These are phyloP conservation scores for Chaetomiaceae sp. DNA, from an alignment of 2,329 filamentous ascomycete species.

Conservation along the genomic window DNA sequence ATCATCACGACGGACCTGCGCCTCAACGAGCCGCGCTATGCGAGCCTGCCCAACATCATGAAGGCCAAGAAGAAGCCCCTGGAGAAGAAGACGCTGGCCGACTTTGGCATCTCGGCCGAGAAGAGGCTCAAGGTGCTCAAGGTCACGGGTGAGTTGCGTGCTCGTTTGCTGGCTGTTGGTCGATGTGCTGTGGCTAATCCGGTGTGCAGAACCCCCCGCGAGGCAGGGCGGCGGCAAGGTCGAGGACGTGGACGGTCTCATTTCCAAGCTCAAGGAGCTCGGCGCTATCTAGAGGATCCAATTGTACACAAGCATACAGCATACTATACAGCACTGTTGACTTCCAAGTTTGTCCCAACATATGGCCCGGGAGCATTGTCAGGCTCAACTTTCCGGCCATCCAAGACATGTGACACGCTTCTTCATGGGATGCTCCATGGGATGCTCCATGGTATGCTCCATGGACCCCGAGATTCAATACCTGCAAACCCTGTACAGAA, in stretches of 20 bases:
- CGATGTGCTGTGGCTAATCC: conserved; percentile 16
- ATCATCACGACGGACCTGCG: conserved; percentile 92
- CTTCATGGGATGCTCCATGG: too few species aligned
- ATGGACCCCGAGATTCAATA: too few species aligned
- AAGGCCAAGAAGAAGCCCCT: conserved; percentile 99
- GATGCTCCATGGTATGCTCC: too few species aligned
- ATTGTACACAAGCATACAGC: neutral
- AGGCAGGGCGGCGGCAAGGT: conserved; percentile 95
- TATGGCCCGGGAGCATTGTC: too few species aligned
- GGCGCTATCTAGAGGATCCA: conserved; percentile 64
- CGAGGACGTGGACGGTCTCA: conserved; percentile 91
- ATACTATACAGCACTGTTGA: too few species aligned
- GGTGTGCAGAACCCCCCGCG: conserved; percentile 66
- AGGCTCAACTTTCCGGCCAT: neutral
- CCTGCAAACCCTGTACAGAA: too few species aligned
- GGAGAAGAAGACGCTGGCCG: conserved; percentile 81
- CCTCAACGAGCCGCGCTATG: conserved; percentile 92
- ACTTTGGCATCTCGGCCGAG: conserved; percentile 71
- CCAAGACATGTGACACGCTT: too few species aligned
- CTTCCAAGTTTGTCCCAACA: too few species aligned
- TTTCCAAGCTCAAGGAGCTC: conserved; percentile 90
- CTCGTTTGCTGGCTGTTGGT: neutral
- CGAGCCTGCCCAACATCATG: conserved; percentile 97
- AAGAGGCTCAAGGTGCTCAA: conserved; percentile 83
- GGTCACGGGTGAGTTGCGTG: conserved; percentile 60